A percentile compares a stretch with the other conserved stretches of the same genome.
These are phyloP conservation scores for Rhodotorula taiwanensis DNA, from an alignment of 768 basidiomycete genomes.

Conservation along the genomic window DNA sequence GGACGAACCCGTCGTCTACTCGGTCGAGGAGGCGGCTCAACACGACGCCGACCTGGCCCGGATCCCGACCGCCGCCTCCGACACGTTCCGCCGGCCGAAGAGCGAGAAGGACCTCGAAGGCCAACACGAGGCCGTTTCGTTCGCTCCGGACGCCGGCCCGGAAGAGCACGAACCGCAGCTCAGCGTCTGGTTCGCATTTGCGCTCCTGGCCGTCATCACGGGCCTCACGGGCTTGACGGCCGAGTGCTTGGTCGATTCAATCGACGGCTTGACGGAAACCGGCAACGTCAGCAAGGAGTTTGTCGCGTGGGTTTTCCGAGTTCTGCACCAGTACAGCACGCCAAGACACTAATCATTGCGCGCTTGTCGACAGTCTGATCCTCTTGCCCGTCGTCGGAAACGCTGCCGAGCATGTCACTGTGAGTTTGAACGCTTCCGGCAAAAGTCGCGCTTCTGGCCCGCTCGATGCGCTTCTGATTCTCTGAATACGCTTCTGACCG, in stretches of 20 bases:
- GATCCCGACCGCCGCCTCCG: not conserved
- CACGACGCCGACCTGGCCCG: not conserved
- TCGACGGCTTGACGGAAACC: slow-evolving; percentile 56
- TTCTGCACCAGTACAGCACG: too few relatives aligned
- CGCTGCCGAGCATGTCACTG: slow-evolving; percentile 53
- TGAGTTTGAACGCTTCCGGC: slow-evolving; percentile 19
- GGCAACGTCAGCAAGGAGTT: slow-evolving; percentile 67
- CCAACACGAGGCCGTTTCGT: not conserved
- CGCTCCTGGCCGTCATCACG: slow-evolving; percentile 51
- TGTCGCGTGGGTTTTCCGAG: slow-evolving; percentile 51
- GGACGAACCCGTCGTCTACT: not conserved
- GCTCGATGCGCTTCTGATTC: too few relatives aligned
- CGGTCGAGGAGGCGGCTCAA: not conserved
- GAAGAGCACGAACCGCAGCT: slow-evolving; percentile 52
- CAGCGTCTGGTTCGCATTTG: slow-evolving; percentile 56
- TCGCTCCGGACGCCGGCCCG: not conserved
- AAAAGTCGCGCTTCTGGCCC: not conserved
- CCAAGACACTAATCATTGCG: not conserved
- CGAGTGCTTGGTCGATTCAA: slow-evolving; percentile 69
- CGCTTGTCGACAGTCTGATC: slow-evolving; percentile 52
- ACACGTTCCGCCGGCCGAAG: not conserved
- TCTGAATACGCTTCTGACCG: not conserved
- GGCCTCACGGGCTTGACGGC: slow-evolving; percentile 52
- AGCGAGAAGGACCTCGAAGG: not conserved
- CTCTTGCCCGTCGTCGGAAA: slow-evolving; percentile 88